These are phyloP conservation scores for Sporothrix phasma DNA, from an alignment of 2,329 filamentous ascomycete species.

Conservation along the genomic window DNA sequence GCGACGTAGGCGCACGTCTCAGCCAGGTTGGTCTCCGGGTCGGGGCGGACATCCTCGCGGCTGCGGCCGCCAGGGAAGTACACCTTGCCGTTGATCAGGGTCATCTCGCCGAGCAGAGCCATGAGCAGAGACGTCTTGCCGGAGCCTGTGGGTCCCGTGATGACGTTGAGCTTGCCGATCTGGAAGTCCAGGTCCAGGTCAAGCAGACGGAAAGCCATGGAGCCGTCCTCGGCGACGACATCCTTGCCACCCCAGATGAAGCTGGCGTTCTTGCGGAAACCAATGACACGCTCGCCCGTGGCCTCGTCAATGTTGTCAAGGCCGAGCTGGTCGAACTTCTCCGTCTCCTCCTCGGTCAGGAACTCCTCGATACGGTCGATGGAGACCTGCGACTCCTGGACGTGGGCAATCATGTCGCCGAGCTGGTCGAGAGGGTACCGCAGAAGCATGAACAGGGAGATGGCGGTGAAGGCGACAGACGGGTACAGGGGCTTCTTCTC, in stretches of 20 bases:
- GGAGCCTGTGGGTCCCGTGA: constrained; percentile 85
- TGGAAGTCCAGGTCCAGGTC: constrained; percentile 75
- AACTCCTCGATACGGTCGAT: constrained; percentile 95
- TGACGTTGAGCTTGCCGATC: constrained; percentile 80
- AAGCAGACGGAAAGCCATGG: constrained; percentile 71
- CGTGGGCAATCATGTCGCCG: constrained; percentile 96
- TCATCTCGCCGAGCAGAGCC: constrained; percentile 96
- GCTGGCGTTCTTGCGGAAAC: constrained; percentile 65
- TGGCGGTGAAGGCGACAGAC: constrained; percentile 88
- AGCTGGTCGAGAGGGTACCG: constrained; percentile 90
- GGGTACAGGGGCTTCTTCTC: constrained; percentile 85
- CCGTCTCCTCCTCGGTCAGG: constrained; percentile 83
- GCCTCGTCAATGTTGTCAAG: constrained; percentile 59
- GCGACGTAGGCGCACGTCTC: constrained; percentile 95
- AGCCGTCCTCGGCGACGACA: constrained; percentile 50
- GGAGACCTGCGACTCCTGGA: constrained; percentile 94
- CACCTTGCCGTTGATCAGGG: constrained; percentile 65
- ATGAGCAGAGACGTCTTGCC: constrained; percentile 95
- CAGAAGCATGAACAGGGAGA: constrained; percentile 90
- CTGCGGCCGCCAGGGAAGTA: constrained; percentile 77
- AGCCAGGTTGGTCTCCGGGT: constrained; percentile 75
- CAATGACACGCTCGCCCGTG: constrained; percentile 63
- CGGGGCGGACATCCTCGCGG: constrained; percentile 71
- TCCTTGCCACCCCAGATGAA: constrained; percentile 79
- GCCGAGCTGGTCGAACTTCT: constrained; percentile 81